phyloP scores from a whole-genome alignment of 1,139 yeast genomes.

The Candida buenavistaensis region DNA sequence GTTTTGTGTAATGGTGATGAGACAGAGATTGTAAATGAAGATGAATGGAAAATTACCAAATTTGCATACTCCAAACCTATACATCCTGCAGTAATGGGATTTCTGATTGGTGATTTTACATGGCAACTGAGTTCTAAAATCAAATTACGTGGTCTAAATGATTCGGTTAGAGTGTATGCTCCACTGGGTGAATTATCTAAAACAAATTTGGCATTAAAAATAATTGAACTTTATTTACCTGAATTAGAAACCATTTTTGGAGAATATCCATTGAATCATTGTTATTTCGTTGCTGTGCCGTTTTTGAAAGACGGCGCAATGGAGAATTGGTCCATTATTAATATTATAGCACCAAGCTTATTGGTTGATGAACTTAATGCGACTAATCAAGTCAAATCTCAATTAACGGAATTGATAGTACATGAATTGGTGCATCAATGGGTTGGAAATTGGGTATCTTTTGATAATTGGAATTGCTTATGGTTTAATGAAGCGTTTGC shows the following conservation, averaged over 20 bases:
- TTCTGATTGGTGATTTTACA: conserved; percentile 66
- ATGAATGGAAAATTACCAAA: conserved; percentile 27
- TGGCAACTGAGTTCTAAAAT: conserved; percentile 15
- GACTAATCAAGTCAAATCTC: conserved; percentile 19
- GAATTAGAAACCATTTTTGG: conserved; percentile 40
- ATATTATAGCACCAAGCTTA: conserved; percentile 52
- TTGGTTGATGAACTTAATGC: conserved; percentile 31
- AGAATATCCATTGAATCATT: conserved; percentile 56
- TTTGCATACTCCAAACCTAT: conserved; percentile 59
- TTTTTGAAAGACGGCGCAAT: conserved; percentile 74
- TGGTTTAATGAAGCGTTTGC: conserved; percentile 82
- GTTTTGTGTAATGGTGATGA: conserved; percentile 51
- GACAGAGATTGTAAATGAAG: conserved; percentile 19
- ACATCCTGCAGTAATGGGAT: conserved; percentile 63
- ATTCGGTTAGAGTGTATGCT: conserved; percentile 52
- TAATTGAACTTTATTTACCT: conserved; percentile 49
- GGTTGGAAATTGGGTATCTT: conserved; percentile 67
- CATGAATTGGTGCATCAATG: conserved; percentile 80
- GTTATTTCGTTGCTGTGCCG: conserved; percentile 68
- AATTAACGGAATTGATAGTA: conserved; percentile 54
- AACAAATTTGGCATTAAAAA: conserved; percentile 46
- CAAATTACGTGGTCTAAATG: conserved; percentile 32
- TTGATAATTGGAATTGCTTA: conserved; percentile 63
- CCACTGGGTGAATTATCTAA: conserved; percentile 51
- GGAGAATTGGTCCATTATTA: conserved; percentile 75